Base-by-base conservation (phyloP, 768 basidiomycete genomes). In the Cystofilobasidium macerans region DNA sequence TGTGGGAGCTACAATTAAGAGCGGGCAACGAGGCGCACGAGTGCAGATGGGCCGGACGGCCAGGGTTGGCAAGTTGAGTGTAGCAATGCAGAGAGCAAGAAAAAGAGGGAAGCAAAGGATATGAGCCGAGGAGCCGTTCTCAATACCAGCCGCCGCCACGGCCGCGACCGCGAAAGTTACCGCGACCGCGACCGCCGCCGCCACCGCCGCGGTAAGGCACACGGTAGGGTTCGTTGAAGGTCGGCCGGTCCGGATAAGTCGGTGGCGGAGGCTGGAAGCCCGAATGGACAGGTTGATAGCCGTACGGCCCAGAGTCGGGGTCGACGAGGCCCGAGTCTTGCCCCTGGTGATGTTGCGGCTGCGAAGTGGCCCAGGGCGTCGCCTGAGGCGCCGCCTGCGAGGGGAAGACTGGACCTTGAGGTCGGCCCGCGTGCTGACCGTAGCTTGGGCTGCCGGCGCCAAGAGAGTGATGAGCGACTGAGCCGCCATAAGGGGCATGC, bases 221-320 rank as follows among this genome's bases (percentile, higher is more conserved):
- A n/a, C n/a, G n/a, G n/a, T n/a, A n/a, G n/a, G n/a, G n/a, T n/a
- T n/a, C n/a, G n/a, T n/a, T n/a, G 45, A 12, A 7, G 20, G 45
- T 22, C 20, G 16, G 7, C 20, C 12, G 20, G 45, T 47, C 45
- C n/a, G n/a, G n/a, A 16, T 6, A 51, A 2, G 48, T 51, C 24
- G 48, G 48, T 26, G 48, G 48, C 9, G 48, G 48, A 51, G 48
- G 48, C 48, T 51, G 48, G 48, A 51, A 51, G 48, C 48, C 48
- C 9, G 42, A 20, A 18, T 43, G 4, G 42, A 18, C 16, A 13
- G 48, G 13, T 26, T 24, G 48, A 26, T 26, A 51, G 48, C n/a
- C 48, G 6, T 4, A 24, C 9, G 24, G 24, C 13, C 4, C 20
- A n/a, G 48, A 16, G 48, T 18, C n/a, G 3, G 48, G 48, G 8